Evolutionary conservation across 2,329 filamentous ascomycete species (phyloP), one percentile per base, ranked within the genome.

Genomic region (Fusarium sp.): DNA sequence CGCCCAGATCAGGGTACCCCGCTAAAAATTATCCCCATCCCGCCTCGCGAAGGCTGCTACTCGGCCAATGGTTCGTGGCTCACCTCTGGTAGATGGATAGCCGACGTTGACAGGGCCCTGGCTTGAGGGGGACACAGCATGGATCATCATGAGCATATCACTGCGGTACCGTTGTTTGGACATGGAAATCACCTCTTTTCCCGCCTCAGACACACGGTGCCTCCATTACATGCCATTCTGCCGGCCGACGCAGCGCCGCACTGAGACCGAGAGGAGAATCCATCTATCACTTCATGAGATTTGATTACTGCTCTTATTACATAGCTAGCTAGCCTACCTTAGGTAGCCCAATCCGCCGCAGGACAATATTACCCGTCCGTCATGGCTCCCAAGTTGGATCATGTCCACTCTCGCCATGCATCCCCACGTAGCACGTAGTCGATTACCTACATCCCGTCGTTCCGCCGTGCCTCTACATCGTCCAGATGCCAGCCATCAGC

Each of bases 231-330:
- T 31, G 25, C 44, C 14, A 50, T 27, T 6, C 44, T 27, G n/a
- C 66, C 66, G 66, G 62, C 67, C 66, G 67, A 69, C 44, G 67
- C 66, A 69, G 44, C 66, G 66, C 67, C 67, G 67, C 62, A 67
- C 66, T 27, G 62, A 69, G 67, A 67, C 67, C 67, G 67, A 69
- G 66, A 62, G 44, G 25, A 16, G 23, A 50, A 50, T 44, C 40
- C 40, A 44, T 44, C 40, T 44, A 20, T 44, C 40, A 44, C 18
- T 44, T 44, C 40, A 44, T 44, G 40, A 44, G 40, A 25, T 44
- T 44, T 40, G 36, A 40, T 40, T 40, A 44, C 40, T 14, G 40
- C 11, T 10, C 18, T 18, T 25, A n/a, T 18, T 25, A n/a, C 20
- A 11, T 44, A 44, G 20, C 40, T 29, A 25, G 40, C 18, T 44